A percentile compares a stretch with the other conserved stretches of the same genome.
These are phyloP conservation scores for Periconia sp. DNA, from an alignment of 2,329 filamentous ascomycete species.

Conservation along the genomic window DNA sequence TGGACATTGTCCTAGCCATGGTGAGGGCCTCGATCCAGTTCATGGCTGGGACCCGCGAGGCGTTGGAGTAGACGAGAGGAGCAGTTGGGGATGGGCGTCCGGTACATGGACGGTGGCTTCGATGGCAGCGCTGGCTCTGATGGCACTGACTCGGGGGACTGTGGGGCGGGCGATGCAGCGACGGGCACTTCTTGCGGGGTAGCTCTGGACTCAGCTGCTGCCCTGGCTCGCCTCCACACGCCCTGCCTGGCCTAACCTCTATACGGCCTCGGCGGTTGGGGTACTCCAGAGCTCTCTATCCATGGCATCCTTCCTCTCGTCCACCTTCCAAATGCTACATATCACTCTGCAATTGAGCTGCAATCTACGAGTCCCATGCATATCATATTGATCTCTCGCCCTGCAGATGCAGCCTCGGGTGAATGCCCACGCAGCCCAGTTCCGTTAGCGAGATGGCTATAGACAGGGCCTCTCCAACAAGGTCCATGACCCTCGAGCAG, in stretches of 20 bases:
- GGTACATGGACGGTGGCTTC: no score
- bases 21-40: slow-evolving; percentile 22
- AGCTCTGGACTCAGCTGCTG: not conserved
- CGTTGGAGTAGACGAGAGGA: slow-evolving; percentile 16
- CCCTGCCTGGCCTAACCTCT: not conserved
- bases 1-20: slow-evolving; percentile 20
- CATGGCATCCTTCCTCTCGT: not conserved
- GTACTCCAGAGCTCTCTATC: not conserved
- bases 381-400: not conserved
- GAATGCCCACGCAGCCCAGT: no score
- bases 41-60: slow-evolving; percentile 19
- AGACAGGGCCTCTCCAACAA: slow-evolving; percentile 14
- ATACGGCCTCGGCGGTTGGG: not conserved
- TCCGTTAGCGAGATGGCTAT: no score
- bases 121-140: not conserved
- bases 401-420: not conserved
- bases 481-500: not conserved
- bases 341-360: no score
- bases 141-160: not conserved
- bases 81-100: not conserved
- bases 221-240: not conserved
- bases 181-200: slow-evolving; percentile 2
- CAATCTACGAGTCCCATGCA: not conserved
- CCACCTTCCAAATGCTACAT: no score
- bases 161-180: slow-evolving; percentile 1